phyloP scores from a whole-genome alignment of 2,329 filamentous ascomycete genomes.

The Exserohilum turcica region DNA sequence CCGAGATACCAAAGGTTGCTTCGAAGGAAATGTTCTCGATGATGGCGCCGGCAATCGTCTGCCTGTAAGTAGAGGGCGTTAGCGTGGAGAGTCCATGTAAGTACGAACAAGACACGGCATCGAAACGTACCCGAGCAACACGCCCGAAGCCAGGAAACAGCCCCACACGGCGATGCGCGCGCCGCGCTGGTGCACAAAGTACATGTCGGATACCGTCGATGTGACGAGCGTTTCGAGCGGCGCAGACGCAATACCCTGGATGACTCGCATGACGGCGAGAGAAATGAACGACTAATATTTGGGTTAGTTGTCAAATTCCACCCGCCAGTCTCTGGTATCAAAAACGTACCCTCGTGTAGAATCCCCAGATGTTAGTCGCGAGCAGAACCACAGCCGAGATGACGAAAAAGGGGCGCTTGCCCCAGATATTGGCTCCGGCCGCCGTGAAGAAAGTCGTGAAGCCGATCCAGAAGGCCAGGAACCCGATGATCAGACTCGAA shows the following conservation, averaged over 20 bases:
- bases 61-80: conserved; percentile 36
- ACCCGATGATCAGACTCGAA: conserved; percentile 48
- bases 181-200: conserved; percentile 85
- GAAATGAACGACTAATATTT: conserved; percentile 45
- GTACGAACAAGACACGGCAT: conserved; percentile 24
- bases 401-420: conserved; percentile 47
- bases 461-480: conserved; percentile 47
- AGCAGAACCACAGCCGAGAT: conserved; percentile 46
- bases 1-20: conserved; percentile 52
- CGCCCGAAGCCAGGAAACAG: conserved; percentile 43
- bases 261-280: conserved; percentile 63
- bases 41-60: conserved; percentile 53
- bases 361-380: conserved; percentile 49
- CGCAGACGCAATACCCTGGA: conserved; percentile 85
- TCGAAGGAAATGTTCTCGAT: conserved; percentile 49
- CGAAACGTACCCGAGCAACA: conserved; percentile 48
- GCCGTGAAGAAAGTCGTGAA: conserved; percentile 51
- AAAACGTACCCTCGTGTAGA: conserved; percentile 39
- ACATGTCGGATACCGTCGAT: conserved; percentile 86
- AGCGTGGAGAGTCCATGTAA: too few species aligned
- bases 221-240: conserved; percentile 92
- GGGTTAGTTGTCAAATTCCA: conserved; percentile 1
- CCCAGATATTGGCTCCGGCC: conserved; percentile 48
- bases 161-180: conserved; percentile 78
- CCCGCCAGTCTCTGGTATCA: neutral